Percentiles rank a stretch among this genome's conserved stretches.
phyloP scores from a whole-genome alignment of 164 flowering plant species.

The Liriodendron chinense region DNA sequence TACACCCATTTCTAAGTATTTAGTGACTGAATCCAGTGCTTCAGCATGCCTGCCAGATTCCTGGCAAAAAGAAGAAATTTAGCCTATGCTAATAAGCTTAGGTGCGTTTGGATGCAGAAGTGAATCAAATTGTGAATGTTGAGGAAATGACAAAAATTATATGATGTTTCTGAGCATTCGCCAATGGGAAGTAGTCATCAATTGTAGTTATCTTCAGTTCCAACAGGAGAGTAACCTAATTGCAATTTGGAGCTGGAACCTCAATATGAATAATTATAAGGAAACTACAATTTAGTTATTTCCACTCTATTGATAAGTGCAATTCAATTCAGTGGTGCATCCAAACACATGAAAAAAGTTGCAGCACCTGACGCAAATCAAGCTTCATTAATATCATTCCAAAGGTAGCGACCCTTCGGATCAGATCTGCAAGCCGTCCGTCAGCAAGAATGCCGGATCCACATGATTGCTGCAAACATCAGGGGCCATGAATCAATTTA shows the following conservation, averaged over 20 bases:
- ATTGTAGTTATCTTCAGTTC: no score
- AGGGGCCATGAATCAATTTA: constrained; percentile 5
- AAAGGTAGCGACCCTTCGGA: constrained; percentile 85
- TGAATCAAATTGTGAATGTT: neutral
- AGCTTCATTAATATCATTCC: constrained; percentile 94
- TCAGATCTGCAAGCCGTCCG: constrained; percentile 87
- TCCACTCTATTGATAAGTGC: neutral
- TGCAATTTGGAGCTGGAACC: no score
- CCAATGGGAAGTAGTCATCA: no score
- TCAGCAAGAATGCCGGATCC: constrained; percentile 87
- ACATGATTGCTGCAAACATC: constrained; percentile 69
- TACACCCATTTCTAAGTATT: constrained; percentile 77
- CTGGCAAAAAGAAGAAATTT: constrained; percentile 36
- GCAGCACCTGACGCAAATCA: constrained; percentile 86
- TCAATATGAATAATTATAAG: no score
- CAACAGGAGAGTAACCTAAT: no score
- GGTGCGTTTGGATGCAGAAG: neutral
- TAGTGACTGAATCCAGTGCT: constrained; percentile 83
- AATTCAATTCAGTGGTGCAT: neutral
- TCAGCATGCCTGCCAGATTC: constrained; percentile 94
- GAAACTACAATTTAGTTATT: neutral
- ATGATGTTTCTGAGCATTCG: no score
- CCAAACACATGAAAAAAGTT: neutral
- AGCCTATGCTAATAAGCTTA: neutral
- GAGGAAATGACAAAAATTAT: no score